A percentile compares a stretch with the other conserved stretches of the same genome.
phyloP scores from a whole-genome alignment of 2,329 filamentous ascomycete genomes.

The Aschersonia sp. region DNA sequence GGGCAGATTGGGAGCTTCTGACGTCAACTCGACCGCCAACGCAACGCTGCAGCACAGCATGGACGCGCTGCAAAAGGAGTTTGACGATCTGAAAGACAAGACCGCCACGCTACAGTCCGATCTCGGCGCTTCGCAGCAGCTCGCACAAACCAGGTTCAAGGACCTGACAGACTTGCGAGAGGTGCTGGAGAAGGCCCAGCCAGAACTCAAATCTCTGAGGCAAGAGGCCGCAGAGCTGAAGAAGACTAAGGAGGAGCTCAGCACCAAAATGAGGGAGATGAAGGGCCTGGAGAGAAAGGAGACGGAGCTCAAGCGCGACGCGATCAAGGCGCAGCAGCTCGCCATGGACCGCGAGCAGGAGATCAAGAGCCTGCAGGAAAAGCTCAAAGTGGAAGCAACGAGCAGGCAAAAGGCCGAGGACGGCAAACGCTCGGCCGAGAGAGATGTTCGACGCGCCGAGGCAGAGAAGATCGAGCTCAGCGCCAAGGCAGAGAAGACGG shows the following conservation, averaged over 20 bases:
- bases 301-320: conserved; percentile 64
- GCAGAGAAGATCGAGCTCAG: conserved; percentile 65
- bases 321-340: conserved; percentile 54
- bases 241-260: conserved; percentile 59
- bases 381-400: conserved; percentile 59
- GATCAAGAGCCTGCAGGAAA: conserved; percentile 63
- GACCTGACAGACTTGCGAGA: conserved; percentile 71
- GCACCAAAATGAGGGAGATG: conserved; percentile 42
- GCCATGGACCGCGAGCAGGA: conserved; percentile 63
- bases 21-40: conserved; percentile 25
- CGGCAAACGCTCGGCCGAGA: conserved; percentile 55
- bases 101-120: conserved; percentile 63
- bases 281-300: conserved; percentile 68
- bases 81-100: conserved; percentile 56
- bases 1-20: conserved; percentile 42
- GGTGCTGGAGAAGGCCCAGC: conserved; percentile 69
- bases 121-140: conserved; percentile 68
- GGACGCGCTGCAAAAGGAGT: conserved; percentile 35
- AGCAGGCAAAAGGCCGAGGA: conserved; percentile 65
- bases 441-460: conserved; percentile 66
- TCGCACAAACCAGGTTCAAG: conserved; percentile 78
- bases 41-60: conserved; percentile 48
- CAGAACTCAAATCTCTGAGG: conserved; percentile 66
- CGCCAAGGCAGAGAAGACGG: conserved; percentile 56
- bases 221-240: conserved; percentile 66